Base-by-base conservation (phyloP, 2,329 filamentous ascomycete species). In the Epichloe elymi region DNA sequence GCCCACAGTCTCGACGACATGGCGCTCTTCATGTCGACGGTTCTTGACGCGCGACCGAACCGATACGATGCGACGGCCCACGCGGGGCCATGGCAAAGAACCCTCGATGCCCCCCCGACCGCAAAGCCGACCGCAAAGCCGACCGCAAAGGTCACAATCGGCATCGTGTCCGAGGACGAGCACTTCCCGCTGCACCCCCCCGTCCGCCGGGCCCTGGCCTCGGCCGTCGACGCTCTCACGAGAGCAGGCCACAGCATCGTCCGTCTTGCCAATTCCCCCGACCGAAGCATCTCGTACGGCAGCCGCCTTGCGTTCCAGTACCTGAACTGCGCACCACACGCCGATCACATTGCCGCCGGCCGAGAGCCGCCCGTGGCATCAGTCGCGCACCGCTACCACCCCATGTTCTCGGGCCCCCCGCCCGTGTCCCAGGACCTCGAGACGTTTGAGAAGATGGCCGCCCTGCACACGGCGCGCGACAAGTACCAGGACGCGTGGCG, bases 171-270 rank as follows among this genome's bases (percentile, higher is more conserved):
- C 2, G 71, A 74, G 43, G 73, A 78, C 54, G 62, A 68, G 0
- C 60, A 70, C 2, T 71, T 71, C 33, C 74, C 73, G 0, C 61
- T 79, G 0, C 74, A 78, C 23, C 75, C 75, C 23, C 78, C 75
- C 0, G 68, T 79, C 1, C 67, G 64, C 1, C 65, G 74, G 2
- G 65, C 71, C 1, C 53, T 80, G 1, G 62, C 71, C 5, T 61
- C 57, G 0, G 73, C 72, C 0, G 61, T 68, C 0, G 60, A 61
- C 0, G 58, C 56, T 0, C 58, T 81, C 3, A 57, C 63, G 36
- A 60, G 58, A 0, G 67, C 68, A 0, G 77, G 76, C 0, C 74
- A 80, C 54, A 61, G 59, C 0, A 58, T 79, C 0, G 53, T 76
- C 0, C 54, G 56, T 0, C 53, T 76, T 0, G 51, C 60, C 0